Evolutionary conservation across 2,329 filamentous ascomycete species (phyloP), one percentile per base, ranked within the genome.

Genomic region (Calonectria hongkongensis): DNA sequence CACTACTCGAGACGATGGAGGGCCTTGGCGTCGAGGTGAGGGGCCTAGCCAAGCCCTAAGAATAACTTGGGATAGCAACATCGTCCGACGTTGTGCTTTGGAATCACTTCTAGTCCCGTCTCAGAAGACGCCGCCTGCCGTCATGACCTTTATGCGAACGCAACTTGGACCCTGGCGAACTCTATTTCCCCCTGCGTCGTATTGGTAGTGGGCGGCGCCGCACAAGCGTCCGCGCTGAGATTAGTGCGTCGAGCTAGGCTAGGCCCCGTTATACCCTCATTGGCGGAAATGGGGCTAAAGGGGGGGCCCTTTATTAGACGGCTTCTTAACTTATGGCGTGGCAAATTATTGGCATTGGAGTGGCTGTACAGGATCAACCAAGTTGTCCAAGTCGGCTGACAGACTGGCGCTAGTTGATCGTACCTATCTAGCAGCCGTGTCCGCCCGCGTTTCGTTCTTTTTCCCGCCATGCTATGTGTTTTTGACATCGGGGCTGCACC

Each of bases 151-250:
- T 21, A 48, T 48, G 45, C 45, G 45, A 48, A 48, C 45, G 7
- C n/a, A n/a, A 10, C 8, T 9, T 25, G 45, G 9, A 4, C 45
- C 45, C 45, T 21, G 45, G 45, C 10, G 10, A 48, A 48, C 45
- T 48, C 45, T 48, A 48, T 48, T 48, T 48, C 45, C 45, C 45
- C 45, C 45, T 48, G 45, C 45, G 45, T 48, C 45, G 45, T 25
- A 21, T 48, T n/a, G n/a, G 25, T 25, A 13, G 45, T 48, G n/a
- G 9, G 3, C 21, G 45, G n/a, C 45, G 45, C 45, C 45, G 12
- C 45, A 48, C 45, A 25, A 48, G 45, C 8, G 45, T 48, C 45
- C 45, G n/a, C 45, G 45, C 45, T 48, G n/a, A 48, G 45, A 48
- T 25, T 48, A 48, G 45, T 48, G 45, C 18, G 45, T 13, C 45